Evolutionary conservation across 2,329 filamentous ascomycete genomes (phyloP), one percentile per base, ranked within the genome.

Genomic region (Zymoseptoria tritici): DNA sequence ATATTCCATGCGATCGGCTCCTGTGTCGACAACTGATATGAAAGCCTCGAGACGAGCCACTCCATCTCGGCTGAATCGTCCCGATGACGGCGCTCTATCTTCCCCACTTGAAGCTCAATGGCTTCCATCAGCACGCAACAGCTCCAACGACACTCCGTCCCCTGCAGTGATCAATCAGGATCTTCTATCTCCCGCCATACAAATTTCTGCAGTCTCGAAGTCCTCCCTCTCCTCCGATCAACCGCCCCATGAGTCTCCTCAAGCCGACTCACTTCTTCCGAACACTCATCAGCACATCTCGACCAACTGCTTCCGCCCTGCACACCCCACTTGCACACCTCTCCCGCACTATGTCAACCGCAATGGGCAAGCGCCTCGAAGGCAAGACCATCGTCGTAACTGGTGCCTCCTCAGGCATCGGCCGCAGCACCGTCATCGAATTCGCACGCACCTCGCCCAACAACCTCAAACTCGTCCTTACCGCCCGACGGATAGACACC

Each of bases 311-410:
- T 9, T 19, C 50, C 9, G 4, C 9, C 22, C 52, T 53, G 24
- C 46, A 19, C 11, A 55, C 52, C n/a, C 53, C 46, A 31, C 6
- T 50, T n/a, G 2, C 24, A 19, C 51, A 52, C 54, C 11, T 52
- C 52, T 57, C 54, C 21, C 67, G 80, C 69, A 82, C 75, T 59
- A 88, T 87, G 84, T 76, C 82, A 22, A 83, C 90, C 49, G 85
- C 88, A 71, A 85, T 89, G 77, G 82, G 82, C 64, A 88, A 91
- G 75, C 91, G 93, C 78, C 89, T 99, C 62, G 83, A 88, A 70
- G 91, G 91, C 83, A 97, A 97, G 80, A 97, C 91, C 4, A 81
- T 97, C 60, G 77, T 97, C 59, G 84, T 99, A 64, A 97, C 94
- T 4, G 94, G 94, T 59, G 94, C 94, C 31, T 94, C 89, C 3